A percentile compares a stretch with the other conserved stretches of the same genome.
These are phyloP conservation scores for Chaetomium cochliodes DNA, from an alignment of 495 filamentous ascomycete species.

Conservation along the genomic window DNA sequence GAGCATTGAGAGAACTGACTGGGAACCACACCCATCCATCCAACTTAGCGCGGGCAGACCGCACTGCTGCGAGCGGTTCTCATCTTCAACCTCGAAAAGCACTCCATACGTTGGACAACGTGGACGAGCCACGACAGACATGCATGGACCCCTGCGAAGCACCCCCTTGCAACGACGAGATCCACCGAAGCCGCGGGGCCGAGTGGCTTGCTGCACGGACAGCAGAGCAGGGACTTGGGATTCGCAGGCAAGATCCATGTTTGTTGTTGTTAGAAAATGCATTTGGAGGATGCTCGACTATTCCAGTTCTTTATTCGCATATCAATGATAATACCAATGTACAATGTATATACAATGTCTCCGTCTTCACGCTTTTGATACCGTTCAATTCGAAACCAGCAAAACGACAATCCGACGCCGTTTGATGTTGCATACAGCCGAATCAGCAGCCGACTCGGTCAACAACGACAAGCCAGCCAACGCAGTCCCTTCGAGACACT, in stretches of 20 bases:
- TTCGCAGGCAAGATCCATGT: constrained; percentile 5
- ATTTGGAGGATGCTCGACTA: background rate
- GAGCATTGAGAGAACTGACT: background rate
- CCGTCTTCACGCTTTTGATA: background rate
- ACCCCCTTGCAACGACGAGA: background rate
- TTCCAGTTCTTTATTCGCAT: too few species aligned
- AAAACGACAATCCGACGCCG: background rate
- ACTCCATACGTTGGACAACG: constrained; percentile 11
- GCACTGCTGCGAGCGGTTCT: background rate
- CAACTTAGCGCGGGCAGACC: background rate
- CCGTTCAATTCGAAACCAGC: background rate
- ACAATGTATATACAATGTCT: too few species aligned
- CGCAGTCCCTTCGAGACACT: background rate
- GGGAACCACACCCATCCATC: background rate
- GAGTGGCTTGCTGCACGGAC: constrained; percentile 13
- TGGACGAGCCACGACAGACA: constrained; percentile 16
- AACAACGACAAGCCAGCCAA: constrained; percentile 1
- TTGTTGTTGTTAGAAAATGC: background rate
- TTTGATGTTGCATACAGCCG: background rate
- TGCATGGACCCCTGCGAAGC: background rate
- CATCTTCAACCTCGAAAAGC: background rate
- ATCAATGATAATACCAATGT: background rate
- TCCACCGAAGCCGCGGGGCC: constrained; percentile 3
- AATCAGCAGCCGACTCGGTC: background rate
- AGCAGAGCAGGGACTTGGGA: background rate